These are phyloP conservation scores for Penicillium psychrofluorescens DNA, from an alignment of 495 filamentous ascomycete species.

Conservation along the genomic window DNA sequence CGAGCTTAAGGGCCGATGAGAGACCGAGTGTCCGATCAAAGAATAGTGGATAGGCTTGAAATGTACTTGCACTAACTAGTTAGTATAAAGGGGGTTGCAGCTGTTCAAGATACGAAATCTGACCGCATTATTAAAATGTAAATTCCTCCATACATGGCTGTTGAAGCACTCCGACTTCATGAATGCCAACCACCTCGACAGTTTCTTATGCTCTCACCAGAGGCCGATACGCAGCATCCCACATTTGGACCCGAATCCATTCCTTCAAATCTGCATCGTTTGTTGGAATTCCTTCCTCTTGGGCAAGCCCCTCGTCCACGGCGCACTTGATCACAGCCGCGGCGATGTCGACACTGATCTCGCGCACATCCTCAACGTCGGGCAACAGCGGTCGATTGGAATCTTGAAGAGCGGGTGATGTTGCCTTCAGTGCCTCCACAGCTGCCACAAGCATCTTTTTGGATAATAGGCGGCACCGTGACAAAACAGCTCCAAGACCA, in stretches of 20 bases:
- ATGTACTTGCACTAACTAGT: too few relatives aligned
- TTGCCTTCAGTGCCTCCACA: slow-evolving; percentile 60
- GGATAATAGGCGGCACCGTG: slow-evolving; percentile 51
- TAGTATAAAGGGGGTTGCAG: too few relatives aligned
- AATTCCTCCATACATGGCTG: too few relatives aligned
- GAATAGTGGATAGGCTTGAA: too few relatives aligned
- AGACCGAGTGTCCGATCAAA: too few relatives aligned
- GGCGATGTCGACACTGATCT: slow-evolving; percentile 72
- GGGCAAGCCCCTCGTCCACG: slow-evolving; percentile 59
- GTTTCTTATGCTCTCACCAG: slow-evolving; percentile 23
- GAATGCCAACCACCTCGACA: too few relatives aligned
- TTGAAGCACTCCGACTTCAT: too few relatives aligned
- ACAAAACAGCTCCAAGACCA: slow-evolving; percentile 71
- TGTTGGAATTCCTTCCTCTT: slow-evolving; percentile 33
- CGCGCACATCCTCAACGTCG: slow-evolving; percentile 66
- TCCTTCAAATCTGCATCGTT: slow-evolving; percentile 55
- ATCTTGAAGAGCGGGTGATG: slow-evolving; percentile 60
- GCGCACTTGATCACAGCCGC: slow-evolving; percentile 69
- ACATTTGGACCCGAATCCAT: slow-evolving; percentile 89
- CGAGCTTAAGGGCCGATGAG: too few relatives aligned
- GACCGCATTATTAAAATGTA: too few relatives aligned
- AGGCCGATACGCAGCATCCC: slow-evolving; percentile 68
- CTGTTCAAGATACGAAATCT: too few relatives aligned
- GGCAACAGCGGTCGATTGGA: slow-evolving; percentile 57
- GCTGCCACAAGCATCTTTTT: slow-evolving; percentile 81